Evolutionary conservation across 495 filamentous ascomycete species (phyloP), one percentile per base, ranked within the genome.

Genomic region (Aspergillus cavernicola): DNA sequence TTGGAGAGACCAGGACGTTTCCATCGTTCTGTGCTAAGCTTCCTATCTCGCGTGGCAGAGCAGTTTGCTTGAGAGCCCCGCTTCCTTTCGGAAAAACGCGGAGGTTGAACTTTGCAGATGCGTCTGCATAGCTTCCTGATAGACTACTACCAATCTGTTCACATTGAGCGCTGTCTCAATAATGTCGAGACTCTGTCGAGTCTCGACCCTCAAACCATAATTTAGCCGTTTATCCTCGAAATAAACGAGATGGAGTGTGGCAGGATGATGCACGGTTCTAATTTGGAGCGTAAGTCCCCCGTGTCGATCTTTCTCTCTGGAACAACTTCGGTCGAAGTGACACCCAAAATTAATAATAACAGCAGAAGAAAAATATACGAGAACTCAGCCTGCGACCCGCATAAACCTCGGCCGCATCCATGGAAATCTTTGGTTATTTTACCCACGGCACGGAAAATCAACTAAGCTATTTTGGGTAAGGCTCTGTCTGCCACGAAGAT

Each of bases 401-500:
- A 12, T 31, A 33, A 45, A 45, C 48, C 48, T 50, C 49, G 49
- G 38, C 6, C 11, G 13, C 23, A 28, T 29, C 48, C 50, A 40
- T 24, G 39, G 37, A 43, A 50, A 54, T 19, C 20, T 10, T 50
- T 48, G 38, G 45, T 50, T 53, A 53, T 39, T 45, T 48, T n/a
- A 32, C 33, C 50, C 50, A 55, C 46, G 54, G 53, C 50, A 40
- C 40, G 32, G 45, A 23, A 37, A 36, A 42, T 43, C 35, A 31
- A 56, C 55, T 62, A 62, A 31, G 6, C 60, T 20, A 2, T 0
- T 36, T 23, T 22, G 8, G 41, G 56, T 56, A 56, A 51, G 47
- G 56, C 28, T 26, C 37, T 46, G 52, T 22, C 53, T 59, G 56
- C 60, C 56, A 62, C 32, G 53, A 50, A 57, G 60, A 59, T 63